Evolutionary conservation across 1,284 basidiomycete genomes (phyloP).

Genomic region (Marasmius fiardii): DNA sequence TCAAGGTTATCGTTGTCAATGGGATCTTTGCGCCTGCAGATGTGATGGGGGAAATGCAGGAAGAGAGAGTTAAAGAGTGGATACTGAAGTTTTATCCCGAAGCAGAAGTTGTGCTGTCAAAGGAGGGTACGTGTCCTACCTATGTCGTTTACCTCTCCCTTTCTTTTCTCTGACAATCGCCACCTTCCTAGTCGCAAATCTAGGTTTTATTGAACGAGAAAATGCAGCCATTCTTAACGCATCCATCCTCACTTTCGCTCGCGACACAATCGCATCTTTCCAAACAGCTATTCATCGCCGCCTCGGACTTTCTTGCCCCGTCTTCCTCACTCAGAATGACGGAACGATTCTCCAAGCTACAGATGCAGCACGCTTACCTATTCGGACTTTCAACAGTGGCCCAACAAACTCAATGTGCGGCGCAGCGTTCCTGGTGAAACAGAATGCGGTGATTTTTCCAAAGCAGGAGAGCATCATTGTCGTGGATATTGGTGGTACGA

Average conservation of each 20-base stretch:
- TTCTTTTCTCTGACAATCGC: neutral
- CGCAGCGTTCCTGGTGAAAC: conserved; percentile 47
- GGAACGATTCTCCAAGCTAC: conserved; percentile 52
- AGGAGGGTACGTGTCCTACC: conserved; percentile 20
- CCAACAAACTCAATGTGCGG: conserved; percentile 68
- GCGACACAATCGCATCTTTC: conserved; percentile 49
- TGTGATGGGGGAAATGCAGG: conserved; percentile 36
- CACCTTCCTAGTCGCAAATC: conserved; percentile 39
- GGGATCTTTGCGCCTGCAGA: conserved; percentile 52
- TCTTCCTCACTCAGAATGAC: conserved; percentile 61
- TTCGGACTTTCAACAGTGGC: conserved; percentile 61
- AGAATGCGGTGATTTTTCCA: conserved; percentile 25
- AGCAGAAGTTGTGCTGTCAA: conserved; percentile 31
- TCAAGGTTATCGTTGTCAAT: conserved; percentile 43
- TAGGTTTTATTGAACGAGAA: conserved; percentile 58
- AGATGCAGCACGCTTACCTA: conserved; percentile 52
- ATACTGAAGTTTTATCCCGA: conserved; percentile 37
- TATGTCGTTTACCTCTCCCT: neutral
- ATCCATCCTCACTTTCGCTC: conserved; percentile 53
- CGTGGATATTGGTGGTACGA: conserved; percentile 51
- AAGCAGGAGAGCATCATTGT: conserved; percentile 42
- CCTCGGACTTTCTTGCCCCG: conserved; percentile 47
- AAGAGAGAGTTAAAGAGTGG: conserved; percentile 40
- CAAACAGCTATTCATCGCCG: conserved; percentile 39
- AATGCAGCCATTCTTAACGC: conserved; percentile 64